Conservation (phyloP, 108 stramenopile genomes). For the Heterococcus sp. region DNA sequence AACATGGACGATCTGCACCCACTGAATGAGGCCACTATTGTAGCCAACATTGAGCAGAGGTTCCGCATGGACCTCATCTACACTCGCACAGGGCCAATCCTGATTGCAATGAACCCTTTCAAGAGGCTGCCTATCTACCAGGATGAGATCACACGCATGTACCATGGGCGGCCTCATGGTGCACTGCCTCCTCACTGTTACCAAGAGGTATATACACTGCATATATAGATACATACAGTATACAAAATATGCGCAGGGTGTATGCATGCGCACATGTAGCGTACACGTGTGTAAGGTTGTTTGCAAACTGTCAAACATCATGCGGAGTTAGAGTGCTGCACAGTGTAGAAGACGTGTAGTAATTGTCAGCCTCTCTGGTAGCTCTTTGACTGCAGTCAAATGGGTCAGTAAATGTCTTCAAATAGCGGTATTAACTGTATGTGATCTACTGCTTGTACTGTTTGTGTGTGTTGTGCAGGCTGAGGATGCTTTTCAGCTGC, state of each 20-base stretch:
- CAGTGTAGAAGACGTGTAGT: no score
- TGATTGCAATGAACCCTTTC: conserved; percentile 56
- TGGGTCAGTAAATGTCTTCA: no score
- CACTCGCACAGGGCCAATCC: conserved; percentile 54
- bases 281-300: no score
- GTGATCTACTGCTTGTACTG: background rate
- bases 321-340: no score
- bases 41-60: conserved; percentile 33
- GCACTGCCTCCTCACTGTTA: background rate
- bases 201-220: conserved; percentile 2
- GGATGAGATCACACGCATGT: background rate
- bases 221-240: no score
- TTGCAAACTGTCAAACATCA: no score
- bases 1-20: background rate
- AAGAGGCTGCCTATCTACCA: conserved; percentile 1
- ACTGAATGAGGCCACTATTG: conserved; percentile 39
- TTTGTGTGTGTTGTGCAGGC: background rate
- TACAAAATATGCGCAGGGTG: no score
- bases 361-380: no score
- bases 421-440: no score
- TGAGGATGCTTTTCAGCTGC: background rate
- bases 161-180: background rate
- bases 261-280: no score
- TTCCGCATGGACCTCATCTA: conserved; percentile 50
- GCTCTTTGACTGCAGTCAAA: no score